phyloP scores from a whole-genome alignment of 352 stramenopile genomes.

The Saprolegnia parasitica region DNA sequence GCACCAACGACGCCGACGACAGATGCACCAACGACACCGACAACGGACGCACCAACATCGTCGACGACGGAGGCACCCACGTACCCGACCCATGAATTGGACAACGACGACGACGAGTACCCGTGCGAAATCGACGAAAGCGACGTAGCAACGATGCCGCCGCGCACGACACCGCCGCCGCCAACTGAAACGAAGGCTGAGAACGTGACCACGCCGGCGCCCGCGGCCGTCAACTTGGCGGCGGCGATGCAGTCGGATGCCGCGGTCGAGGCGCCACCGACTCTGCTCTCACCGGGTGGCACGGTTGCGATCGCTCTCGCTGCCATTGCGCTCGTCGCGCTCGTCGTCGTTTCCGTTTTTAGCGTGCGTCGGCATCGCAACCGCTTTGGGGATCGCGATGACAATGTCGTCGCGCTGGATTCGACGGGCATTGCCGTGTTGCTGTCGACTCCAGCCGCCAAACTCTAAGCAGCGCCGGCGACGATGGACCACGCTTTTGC shows the following conservation, averaged over 20 bases:
- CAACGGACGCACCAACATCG: background rate
- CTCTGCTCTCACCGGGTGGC: background rate
- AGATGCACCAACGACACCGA: background rate
- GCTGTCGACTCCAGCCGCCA: constrained; percentile 25
- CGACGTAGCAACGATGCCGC: background rate
- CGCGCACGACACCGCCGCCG: background rate
- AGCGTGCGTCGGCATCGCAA: constrained; percentile 5
- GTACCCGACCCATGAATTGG: background rate
- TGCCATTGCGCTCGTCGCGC: background rate
- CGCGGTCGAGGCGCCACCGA: background rate
- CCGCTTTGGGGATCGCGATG: background rate
- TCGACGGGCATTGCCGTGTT: constrained; percentile 16
- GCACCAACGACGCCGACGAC: background rate
- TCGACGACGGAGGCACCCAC: background rate
- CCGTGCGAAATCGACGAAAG: background rate
- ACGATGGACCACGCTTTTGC: no score
- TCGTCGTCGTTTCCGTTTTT: background rate
- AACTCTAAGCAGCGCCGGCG: constrained; percentile 7
- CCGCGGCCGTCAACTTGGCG: background rate
- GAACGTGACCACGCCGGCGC: background rate
- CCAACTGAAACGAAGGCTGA: background rate
- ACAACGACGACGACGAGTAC: background rate
- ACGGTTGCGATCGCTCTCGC: constrained; percentile 2
- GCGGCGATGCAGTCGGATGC: background rate
- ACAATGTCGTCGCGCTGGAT: constrained; percentile 16